Evolutionary conservation across 2,329 filamentous ascomycete species (phyloP).

Genomic region (Neocucurbitaria cava): DNA sequence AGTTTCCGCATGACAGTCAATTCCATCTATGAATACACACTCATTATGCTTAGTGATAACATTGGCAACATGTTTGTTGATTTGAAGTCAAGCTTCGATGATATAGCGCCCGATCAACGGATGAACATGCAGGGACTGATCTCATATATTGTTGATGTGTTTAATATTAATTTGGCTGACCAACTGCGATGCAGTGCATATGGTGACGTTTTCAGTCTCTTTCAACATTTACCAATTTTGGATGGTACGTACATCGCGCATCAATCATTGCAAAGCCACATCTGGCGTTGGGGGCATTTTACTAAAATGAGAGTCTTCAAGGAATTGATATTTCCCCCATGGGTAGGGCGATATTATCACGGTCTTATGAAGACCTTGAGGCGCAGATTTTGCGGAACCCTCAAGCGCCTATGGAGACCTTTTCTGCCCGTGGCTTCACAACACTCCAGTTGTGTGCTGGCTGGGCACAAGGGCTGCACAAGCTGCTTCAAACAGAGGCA

Average conservation of each 20-base stretch:
- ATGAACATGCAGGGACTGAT: background rate
- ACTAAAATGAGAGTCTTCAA: background rate
- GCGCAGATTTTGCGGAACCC: background rate
- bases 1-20: background rate
- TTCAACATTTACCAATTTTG: background rate
- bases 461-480: background rate
- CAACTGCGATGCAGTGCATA: background rate
- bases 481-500: background rate
- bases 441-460: background rate
- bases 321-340: background rate
- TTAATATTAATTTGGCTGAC: background rate
- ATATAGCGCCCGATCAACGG: background rate
- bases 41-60: background rate
- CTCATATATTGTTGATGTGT: background rate
- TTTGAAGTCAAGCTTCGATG: background rate
- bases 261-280: background rate
- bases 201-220: background rate
- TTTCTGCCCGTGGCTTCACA: background rate
- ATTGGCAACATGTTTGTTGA: background rate
- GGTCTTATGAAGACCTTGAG: background rate
- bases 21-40: background rate
- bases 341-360: background rate
- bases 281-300: background rate
- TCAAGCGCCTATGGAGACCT: background rate
- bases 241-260: background rate